Percentiles rank a stretch among this genome's conserved stretches.
Conservation (phyloP, 2,329 filamentous ascomycete genomes). For the Exserohilum turcica region DNA sequence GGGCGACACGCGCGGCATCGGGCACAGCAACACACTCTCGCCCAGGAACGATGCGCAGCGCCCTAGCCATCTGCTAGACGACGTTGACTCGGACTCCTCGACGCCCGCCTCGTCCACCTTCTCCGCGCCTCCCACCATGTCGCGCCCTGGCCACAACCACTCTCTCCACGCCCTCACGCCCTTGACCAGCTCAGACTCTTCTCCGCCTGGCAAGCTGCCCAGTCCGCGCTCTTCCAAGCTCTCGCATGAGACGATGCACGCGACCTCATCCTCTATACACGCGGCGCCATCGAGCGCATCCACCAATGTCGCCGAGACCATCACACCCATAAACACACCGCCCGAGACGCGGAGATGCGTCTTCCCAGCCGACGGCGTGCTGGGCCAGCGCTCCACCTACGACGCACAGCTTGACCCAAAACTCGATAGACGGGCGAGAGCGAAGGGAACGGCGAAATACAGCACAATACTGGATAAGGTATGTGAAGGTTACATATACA, state of each 20-base stretch:
- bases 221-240: conserved; percentile 58
- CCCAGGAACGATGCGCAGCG: conserved; percentile 40
- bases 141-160: conserved; percentile 61
- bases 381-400: conserved; percentile 65
- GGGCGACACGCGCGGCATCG: conserved; percentile 18
- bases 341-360: conserved; percentile 54
- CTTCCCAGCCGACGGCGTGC: conserved; percentile 58
- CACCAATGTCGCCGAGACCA: conserved; percentile 54
- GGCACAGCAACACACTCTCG: conserved; percentile 28
- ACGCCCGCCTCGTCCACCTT: conserved; percentile 70
- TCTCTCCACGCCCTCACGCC: conserved; percentile 65
- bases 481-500: conserved; percentile 41
- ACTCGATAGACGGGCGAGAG: conserved; percentile 56
- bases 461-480: conserved; percentile 57
- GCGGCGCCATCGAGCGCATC: conserved; percentile 40
- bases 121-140: conserved; percentile 61
- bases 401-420: conserved; percentile 67
- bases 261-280: conserved; percentile 37
- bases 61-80: conserved; percentile 69
- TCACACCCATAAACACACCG: conserved; percentile 52
- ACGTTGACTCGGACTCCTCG: conserved; percentile 74
- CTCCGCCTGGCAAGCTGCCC: conserved; percentile 61
- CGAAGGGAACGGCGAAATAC: conserved; percentile 56
- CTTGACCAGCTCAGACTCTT: conserved; percentile 69
- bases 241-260: conserved; percentile 45